Conservation (phyloP, 805 yeast species). For the Yamadazyma tumulicola region DNA sequence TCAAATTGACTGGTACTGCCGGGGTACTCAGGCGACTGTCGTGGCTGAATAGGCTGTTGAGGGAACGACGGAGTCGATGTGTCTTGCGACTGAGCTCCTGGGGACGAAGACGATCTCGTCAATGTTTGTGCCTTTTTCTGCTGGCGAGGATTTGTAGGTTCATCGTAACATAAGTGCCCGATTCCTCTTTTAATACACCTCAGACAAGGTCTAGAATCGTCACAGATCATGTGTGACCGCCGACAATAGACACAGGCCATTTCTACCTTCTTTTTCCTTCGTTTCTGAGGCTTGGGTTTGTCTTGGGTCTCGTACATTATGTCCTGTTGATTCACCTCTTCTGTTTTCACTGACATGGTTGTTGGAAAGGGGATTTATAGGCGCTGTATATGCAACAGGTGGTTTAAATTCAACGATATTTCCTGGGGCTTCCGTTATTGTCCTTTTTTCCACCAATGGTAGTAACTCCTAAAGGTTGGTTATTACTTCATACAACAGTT, state of each 20-base stretch:
- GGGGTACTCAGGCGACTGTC: no score
- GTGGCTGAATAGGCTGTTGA: constrained; percentile 1
- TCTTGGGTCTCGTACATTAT: background rate
- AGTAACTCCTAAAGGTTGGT: no score
- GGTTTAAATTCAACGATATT: no score
- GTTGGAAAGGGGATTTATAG: no score
- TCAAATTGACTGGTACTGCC: background rate
- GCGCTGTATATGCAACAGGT: no score
- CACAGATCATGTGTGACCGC: constrained; percentile 92
- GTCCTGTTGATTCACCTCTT: no score
- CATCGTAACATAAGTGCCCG: constrained; percentile 83
- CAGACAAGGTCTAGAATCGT: constrained; percentile 69
- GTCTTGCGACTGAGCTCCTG: constrained; percentile 1
- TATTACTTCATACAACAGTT: no score
- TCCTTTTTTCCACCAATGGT: no score
- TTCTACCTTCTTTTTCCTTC: constrained; percentile 50
- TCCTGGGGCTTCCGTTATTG: no score
- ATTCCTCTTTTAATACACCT: constrained; percentile 85
- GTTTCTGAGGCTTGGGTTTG: constrained; percentile 10
- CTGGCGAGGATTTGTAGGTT: constrained; percentile 46
- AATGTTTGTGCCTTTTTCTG: constrained; percentile 35
- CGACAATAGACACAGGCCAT: constrained; percentile 89
- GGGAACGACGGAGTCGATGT: constrained; percentile 3
- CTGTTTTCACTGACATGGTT: constrained; percentile 1
- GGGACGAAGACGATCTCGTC: constrained; percentile 5